phyloP scores from a whole-genome alignment of 345 rosid genomes.

The Hirschfeldia incana region DNA sequence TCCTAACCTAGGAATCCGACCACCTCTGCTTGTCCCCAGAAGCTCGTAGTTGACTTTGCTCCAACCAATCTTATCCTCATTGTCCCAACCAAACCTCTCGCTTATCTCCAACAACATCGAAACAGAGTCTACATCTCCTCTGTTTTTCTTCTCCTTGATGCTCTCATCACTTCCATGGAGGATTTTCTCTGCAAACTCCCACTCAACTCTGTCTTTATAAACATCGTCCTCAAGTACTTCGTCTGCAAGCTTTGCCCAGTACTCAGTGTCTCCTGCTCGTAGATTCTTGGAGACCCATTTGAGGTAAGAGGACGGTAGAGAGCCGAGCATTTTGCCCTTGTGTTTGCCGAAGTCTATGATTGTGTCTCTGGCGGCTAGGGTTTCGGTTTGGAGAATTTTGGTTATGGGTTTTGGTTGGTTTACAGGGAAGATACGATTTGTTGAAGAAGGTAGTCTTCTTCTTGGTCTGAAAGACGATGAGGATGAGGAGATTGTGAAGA shows the following conservation, averaged over 20 bases:
- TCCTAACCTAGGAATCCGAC: conserved; percentile 63
- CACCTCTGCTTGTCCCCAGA: conserved; percentile 73
- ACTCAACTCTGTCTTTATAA: conserved; percentile 71
- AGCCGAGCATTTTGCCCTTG: conserved; percentile 83
- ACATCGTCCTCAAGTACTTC: conserved; percentile 66
- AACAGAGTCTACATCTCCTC: conserved; percentile 41
- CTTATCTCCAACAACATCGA: conserved; percentile 66
- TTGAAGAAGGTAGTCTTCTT: conserved; percentile 28
- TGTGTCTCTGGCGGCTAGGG: conserved; percentile 54
- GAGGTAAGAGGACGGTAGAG: conserved; percentile 73
- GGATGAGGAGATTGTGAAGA: conserved; percentile 36
- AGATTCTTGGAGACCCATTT: conserved; percentile 77
- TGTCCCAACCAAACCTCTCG: conserved; percentile 85
- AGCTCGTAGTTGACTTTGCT: conserved; percentile 62
- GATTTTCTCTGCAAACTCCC: conserved; percentile 69
- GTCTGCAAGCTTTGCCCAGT: conserved; percentile 79
- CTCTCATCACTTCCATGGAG: conserved; percentile 47
- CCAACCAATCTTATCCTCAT: conserved; percentile 72
- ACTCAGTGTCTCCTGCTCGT: conserved; percentile 56
- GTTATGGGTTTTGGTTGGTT: conserved; percentile 21
- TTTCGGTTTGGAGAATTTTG: conserved; percentile 19
- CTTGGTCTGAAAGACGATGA: conserved; percentile 45
- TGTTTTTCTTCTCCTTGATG: conserved; percentile 22
- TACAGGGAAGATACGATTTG: conserved; percentile 5
- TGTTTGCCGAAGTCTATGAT: conserved; percentile 74